Evolutionary conservation across 163 green algal genomes (phyloP), one percentile per base, ranked within the genome.

Genomic region (Chlorella variabilis): DNA sequence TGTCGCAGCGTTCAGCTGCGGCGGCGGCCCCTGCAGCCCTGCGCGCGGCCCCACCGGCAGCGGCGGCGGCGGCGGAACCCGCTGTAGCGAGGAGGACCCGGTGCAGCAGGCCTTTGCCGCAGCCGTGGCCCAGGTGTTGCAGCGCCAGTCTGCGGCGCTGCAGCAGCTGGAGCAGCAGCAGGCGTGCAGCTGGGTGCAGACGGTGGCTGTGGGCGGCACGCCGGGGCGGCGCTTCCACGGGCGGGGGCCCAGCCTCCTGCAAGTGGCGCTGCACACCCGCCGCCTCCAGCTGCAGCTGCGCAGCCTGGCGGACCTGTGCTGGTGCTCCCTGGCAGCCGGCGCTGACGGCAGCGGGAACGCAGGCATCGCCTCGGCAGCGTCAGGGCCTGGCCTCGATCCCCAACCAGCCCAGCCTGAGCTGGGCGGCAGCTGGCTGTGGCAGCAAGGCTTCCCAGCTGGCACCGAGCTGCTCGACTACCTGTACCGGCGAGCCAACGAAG

Each of bases 241-340:
- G 39, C 58, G 54, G 18, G 59, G 34, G 27, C 75, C 84, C 17
- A 86, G 75, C 21, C 74, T 89, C 20, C n/a, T 87, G 59, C 78
- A 87, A 23, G 82, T 89, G 8, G 67, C 75, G 23, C 61, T 89
- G 38, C 83, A 88, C 62, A 88, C 71, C 5, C 61, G 81, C 15
- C 29, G 42, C 3, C 42, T 89, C 33, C 81, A 83, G 85, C 31
- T 31, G 9, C 76, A 88, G 77, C 77, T 85, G 38, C 49, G 17
- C 34, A 25, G 59, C 13, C 48, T 89, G 65, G 67, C 75, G n/a
- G 62, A 41, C 7, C 66, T 88, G 15, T 88, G 81, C 71, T 84
- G 80, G 78, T 81, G 80, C 80, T 38, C 7, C 29, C 11, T 27
- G 8, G 36, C 41, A n/a, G n/a, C n/a, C n/a, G n/a, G n/a, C n/a